Base-by-base conservation (phyloP, 2,329 filamentous ascomycete genomes). In the Allantophomopsis lycopodina region DNA sequence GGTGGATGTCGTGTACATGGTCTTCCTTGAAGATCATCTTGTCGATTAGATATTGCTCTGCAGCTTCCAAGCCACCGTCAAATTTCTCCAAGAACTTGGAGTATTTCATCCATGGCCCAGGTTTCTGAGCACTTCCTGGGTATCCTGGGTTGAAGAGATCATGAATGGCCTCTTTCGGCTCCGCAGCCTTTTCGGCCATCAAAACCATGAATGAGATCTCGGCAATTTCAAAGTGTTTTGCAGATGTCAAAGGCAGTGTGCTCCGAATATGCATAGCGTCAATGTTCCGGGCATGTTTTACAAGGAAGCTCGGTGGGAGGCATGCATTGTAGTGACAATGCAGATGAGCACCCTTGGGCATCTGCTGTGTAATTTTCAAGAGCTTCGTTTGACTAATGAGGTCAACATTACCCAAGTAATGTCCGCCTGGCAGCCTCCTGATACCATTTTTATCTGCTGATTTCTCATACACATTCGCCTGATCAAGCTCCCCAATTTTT, bases 271-370 rank as follows among this genome's bases (percentile, higher is more conserved):
- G 83, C 77, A 87, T 84, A 46, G 69, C 70, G 1, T 68, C 51
- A 64, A 78, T 73, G 5, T 55, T 34, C 10, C 60, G 54, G 45
- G 63, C 62, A 63, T 70, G 46, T 62, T 72, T 47, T 64, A 86
- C 62, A 15, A 86, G 61, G 5, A 76, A 65, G 2, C 63, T 55
- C 8, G 80, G 78, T 12, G 65, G 61, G 4, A 86, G 61, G 44
- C 80, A 83, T n/a, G 81, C 71, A 54, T 86, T 87, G 64, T 83
- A 86, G 55, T 87, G 82, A 17, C 85, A 71, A 55, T 87, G 82
- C 17, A 86, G 62, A 52, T 86, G 77, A 1, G 71, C 70, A 2
- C 80, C 82, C 56, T 87, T 87, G 33, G 82, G 82, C 63, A 83
- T 70, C 41, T 56, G 52, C 23, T 60, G 61, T 5, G 76, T 70